Evolutionary conservation across 148 eudicot genomes (phyloP), one percentile per base, ranked within the genome.

Genomic region (Diospyros kaki): DNA sequence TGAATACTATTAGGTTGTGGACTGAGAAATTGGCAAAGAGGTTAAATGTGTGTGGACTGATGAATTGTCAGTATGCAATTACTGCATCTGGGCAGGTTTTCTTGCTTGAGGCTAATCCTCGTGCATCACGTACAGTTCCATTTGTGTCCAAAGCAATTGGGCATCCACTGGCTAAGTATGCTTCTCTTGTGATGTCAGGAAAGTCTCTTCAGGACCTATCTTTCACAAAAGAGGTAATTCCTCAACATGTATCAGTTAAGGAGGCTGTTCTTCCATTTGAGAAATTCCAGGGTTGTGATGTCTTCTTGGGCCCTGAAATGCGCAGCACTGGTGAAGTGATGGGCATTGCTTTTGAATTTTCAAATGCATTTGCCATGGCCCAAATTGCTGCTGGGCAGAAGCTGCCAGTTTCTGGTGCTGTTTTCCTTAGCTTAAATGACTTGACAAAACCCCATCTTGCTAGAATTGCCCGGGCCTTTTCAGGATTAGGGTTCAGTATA

Each of bases 321-420:
- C 97, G 92, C n/a, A 93, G 98, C 73, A 96, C 98, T 0, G 98
- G 98, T 50, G 99, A 96, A 78, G 98, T 96, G 45, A 96, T 96
- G 99, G 96, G 94, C 55, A 96, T 96, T 42, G 84, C 86, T 72
- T 81, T 17, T 38, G 97, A 88, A 64, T 87, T 77, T 54, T 80
- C 99, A 4, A 72, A 85, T 38, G 85, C 99, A 14, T 96, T 93
- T 74, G 99, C 98, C 73, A 84, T 89, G 83, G 92, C 98, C 48
- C 90, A 91, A 58, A 91, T 96, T 72, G 99, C 99, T 18, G 90
- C 97, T 3, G 98, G 98, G 61, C 97, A 91, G 67, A 96, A 89
- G 86, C 88, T 90, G 8, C 98, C 99, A 1, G 79, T 83, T 44
- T 87, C 91, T 0, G 99, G 99, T 1, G 89, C 89, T 2, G 87